A percentile compares a stretch with the other conserved stretches of the same genome.
phyloP scores from a whole-genome alignment of 208 protist genomes.

The Vickermania spadyakhi region DNA sequence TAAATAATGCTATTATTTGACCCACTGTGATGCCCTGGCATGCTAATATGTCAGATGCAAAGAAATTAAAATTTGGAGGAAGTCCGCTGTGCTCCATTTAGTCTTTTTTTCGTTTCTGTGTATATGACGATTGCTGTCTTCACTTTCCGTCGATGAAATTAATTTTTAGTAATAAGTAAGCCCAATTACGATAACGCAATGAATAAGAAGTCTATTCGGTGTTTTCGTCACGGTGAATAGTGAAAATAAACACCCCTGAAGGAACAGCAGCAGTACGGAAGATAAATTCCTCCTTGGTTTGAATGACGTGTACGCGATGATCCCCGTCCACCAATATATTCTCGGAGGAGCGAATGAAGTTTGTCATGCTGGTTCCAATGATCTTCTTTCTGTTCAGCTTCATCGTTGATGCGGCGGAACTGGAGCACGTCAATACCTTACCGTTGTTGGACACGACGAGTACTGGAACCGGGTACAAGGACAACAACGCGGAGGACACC shows the following conservation, averaged over 20 bases:
- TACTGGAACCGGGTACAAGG: not conserved
- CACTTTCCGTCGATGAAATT: no score
- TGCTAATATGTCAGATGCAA: no score
- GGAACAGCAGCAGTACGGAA: not conserved
- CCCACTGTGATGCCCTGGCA: no score
- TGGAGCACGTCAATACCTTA: not conserved
- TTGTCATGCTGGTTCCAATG: not conserved
- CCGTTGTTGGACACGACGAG: not conserved
- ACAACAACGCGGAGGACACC: slow-evolving; percentile 1
- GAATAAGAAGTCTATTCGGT: no score
- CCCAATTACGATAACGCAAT: no score
- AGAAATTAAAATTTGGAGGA: no score
- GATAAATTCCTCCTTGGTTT: not conserved
- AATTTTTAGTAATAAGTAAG: no score
- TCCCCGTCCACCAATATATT: not conserved
- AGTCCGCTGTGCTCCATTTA: no score
- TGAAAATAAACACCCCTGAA: not conserved
- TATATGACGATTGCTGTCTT: no score
- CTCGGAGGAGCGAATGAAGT: not conserved
- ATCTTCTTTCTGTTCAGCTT: not conserved
- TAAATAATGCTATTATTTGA: no score
- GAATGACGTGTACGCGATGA: not conserved
- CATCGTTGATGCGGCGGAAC: not conserved
- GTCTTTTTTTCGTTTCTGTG: no score
- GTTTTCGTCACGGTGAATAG: not conserved